These are phyloP conservation scores for Tilletia setariae DNA, from an alignment of 1,284 basidiomycete species.

Conservation along the genomic window DNA sequence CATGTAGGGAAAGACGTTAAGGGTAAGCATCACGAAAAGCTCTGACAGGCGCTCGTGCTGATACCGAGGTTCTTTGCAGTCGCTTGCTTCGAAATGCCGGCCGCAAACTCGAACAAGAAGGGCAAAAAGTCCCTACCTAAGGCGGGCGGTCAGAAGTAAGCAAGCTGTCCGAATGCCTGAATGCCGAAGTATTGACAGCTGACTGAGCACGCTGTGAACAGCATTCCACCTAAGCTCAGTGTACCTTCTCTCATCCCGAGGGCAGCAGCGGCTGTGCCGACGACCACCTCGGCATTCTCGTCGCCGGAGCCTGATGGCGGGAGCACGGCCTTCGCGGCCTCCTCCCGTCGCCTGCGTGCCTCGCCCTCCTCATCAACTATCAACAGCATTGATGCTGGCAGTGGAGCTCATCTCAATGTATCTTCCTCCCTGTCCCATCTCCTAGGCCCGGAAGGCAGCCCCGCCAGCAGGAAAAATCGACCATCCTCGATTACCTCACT, in stretches of 20 bases:
- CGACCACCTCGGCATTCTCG: constrained; percentile 3
- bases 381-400: neutral
- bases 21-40: neutral
- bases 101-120: neutral
- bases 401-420: neutral
- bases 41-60: neutral
- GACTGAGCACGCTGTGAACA: neutral
- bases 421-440: neutral
- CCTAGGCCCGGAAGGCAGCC: neutral
- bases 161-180: neutral
- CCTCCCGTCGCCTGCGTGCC: neutral
- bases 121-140: neutral
- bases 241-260: neutral
- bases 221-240: neutral
- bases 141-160: neutral
- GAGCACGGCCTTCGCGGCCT: neutral
- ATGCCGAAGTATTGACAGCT: neutral
- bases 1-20: neutral
- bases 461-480: neutral
- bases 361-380: neutral
- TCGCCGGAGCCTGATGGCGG: neutral
- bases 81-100: neutral
- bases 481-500: neutral
- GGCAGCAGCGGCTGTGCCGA: neutral
- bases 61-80: neutral